Evolutionary conservation across 1,284 basidiomycete genomes (phyloP).

Genomic region (Cutaneotrichosporon sp.): DNA sequence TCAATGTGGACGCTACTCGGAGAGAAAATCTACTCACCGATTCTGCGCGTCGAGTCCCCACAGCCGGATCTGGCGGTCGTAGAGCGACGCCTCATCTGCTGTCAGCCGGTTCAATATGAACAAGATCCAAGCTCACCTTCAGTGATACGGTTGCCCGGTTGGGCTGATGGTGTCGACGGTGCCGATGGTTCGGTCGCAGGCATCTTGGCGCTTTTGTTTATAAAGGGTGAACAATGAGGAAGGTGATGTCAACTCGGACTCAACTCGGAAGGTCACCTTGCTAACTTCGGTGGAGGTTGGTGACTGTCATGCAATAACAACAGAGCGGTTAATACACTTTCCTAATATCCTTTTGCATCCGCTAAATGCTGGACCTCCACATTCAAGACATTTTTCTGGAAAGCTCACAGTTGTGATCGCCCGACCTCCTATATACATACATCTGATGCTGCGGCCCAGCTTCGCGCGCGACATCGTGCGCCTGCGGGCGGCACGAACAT

Average conservation of each 20-base stretch:
- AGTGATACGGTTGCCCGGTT: slow-evolving; percentile 35
- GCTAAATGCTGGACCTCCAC: slow-evolving; percentile 18
- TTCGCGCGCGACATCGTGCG: slow-evolving; percentile 24
- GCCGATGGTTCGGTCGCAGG: neutral
- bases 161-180: neutral
- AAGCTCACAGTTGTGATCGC: neutral
- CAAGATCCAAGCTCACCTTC: slow-evolving; percentile 31
- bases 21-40: slow-evolving; percentile 58
- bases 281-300: slow-evolving; percentile 3
- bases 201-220: neutral
- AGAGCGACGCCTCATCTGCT: slow-evolving; percentile 77
- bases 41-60: slow-evolving; percentile 99
- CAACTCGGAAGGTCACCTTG: neutral
- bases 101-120: slow-evolving; percentile 10
- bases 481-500: neutral
- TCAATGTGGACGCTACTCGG: neutral
- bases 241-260: neutral
- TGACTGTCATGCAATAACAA: neutral
- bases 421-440: neutral
- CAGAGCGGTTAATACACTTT: neutral
- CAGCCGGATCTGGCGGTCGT: slow-evolving; percentile 94
- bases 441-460: slow-evolving; percentile 26
- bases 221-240: neutral
- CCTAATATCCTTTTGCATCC: slow-evolving; percentile 7
- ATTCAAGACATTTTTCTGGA: slow-evolving; percentile 14